A percentile compares a stretch with the other conserved stretches of the same genome.
phyloP scores from a whole-genome alignment of 2,329 filamentous ascomycete species.

The Seiridium unicorne region DNA sequence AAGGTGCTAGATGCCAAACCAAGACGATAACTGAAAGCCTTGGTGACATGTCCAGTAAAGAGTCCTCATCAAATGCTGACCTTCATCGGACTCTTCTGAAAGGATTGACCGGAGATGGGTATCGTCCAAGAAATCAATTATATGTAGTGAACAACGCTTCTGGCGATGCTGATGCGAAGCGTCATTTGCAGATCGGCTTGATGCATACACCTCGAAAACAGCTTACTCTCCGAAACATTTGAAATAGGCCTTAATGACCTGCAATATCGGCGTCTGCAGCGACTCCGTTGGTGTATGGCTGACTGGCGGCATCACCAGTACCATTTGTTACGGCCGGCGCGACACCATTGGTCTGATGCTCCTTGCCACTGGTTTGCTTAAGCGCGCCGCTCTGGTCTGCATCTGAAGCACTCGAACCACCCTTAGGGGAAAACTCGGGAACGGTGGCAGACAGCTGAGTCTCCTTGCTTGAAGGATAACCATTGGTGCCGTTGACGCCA shows the following conservation, averaged over 20 bases:
- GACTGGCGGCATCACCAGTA: not conserved
- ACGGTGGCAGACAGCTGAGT: constrained; percentile 61
- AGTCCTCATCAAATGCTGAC: constrained; percentile 8
- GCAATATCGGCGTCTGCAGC: not conserved
- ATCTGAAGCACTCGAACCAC: constrained; percentile 6
- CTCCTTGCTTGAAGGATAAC: constrained; percentile 28
- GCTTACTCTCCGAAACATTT: not conserved
- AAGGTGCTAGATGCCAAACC: not conserved
- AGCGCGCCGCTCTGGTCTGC: not conserved
- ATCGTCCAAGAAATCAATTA: not conserved
- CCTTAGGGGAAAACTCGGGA: constrained; percentile 56
- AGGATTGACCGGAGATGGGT: not conserved
- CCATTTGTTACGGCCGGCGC: not conserved
- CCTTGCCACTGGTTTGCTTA: not conserved
- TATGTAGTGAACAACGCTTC: not conserved
- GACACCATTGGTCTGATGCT: constrained; percentile 4
- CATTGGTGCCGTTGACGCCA: constrained; percentile 20
- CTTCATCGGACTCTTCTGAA: constrained; percentile 9
- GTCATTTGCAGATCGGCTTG: not conserved
- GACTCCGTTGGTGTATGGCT: constrained; percentile 8
- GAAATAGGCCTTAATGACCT: not conserved
- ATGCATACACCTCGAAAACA: not conserved
- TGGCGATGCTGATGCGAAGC: not conserved
- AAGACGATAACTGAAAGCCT: not conserved
- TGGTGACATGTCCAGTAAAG: not conserved